Evolutionary conservation across 306 rosid species (phyloP).

Genomic region (Prinsepia uniflora): DNA sequence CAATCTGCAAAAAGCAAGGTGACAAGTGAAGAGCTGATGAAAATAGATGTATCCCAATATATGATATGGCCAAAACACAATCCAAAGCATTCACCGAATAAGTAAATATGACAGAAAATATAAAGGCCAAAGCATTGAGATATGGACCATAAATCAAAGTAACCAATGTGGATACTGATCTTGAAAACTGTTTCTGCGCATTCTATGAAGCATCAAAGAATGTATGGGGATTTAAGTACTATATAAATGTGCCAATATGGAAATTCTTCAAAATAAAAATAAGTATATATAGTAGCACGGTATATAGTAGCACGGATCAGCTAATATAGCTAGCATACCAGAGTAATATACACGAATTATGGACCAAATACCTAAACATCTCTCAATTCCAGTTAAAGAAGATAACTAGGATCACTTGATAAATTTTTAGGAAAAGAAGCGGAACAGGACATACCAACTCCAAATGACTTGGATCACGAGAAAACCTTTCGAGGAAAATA

Average conservation of each 20-base stretch:
- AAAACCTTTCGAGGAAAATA: not conserved
- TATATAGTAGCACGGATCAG: not conserved
- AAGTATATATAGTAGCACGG: not conserved
- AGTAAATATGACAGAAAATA: not conserved
- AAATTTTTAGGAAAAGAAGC: not conserved
- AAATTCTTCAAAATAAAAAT: not conserved
- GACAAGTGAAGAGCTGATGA: not conserved
- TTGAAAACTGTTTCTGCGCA: not conserved
- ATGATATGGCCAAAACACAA: not conserved
- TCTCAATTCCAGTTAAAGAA: not conserved
- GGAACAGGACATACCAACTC: not conserved
- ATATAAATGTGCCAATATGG: not conserved
- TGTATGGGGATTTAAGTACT: not conserved
- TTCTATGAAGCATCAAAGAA: not conserved
- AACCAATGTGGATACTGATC: not conserved
- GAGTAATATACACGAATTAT: no score
- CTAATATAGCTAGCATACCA: no score
- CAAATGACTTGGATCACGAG: not conserved
- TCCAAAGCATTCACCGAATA: not conserved
- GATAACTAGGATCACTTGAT: not conserved
- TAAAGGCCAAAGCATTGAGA: not conserved
- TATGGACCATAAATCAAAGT: slow-evolving; percentile 3
- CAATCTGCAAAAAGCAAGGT: slow-evolving; percentile 57
- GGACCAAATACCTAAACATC: not conserved
- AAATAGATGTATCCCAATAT: not conserved